Conservation (phyloP, 768 basidiomycete species). For the Mycena rosella region DNA sequence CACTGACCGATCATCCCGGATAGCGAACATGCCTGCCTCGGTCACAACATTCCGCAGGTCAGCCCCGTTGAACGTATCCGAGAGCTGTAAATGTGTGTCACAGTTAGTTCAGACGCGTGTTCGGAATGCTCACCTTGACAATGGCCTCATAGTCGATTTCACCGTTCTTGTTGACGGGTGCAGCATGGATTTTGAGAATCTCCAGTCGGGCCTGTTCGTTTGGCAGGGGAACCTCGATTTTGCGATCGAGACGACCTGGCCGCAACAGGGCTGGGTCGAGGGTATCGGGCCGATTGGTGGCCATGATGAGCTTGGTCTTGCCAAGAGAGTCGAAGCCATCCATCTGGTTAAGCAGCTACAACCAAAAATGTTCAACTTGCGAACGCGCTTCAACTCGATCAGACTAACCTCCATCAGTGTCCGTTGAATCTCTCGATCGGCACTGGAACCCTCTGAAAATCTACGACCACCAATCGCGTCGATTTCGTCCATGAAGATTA, state of each 20-base stretch:
- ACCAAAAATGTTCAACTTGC: neutral
- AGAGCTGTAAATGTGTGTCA: constrained; percentile 62
- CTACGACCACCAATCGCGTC: constrained; percentile 95
- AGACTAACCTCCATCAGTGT: constrained; percentile 90
- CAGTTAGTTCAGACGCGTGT: constrained; percentile 9
- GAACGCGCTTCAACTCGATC: neutral
- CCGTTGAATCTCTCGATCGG: constrained; percentile 98
- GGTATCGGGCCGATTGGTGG: constrained; percentile 99
- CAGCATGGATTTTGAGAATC: constrained; percentile 97
- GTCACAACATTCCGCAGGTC: constrained; percentile 96
- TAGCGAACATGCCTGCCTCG: constrained; percentile 98
- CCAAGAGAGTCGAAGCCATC: constrained; percentile 99
- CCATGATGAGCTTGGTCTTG: constrained; percentile 97
- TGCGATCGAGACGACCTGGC: constrained; percentile 95
- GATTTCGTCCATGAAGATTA: constrained; percentile 99
- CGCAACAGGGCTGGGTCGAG: constrained; percentile 96
- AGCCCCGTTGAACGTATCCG: constrained; percentile 95
- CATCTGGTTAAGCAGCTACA: constrained; percentile 96
- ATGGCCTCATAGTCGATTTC: constrained; percentile 99
- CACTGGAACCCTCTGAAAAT: constrained; percentile 95
- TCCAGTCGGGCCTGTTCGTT: constrained; percentile 97
- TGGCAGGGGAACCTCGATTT: constrained; percentile 97
- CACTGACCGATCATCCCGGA: constrained; percentile 89
- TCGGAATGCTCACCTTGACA: constrained; percentile 76
- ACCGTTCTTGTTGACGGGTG: constrained; percentile 92